phyloP scores from a whole-genome alignment of 176 grass and related monocot genomes.

The Saccharum officinarum region DNA sequence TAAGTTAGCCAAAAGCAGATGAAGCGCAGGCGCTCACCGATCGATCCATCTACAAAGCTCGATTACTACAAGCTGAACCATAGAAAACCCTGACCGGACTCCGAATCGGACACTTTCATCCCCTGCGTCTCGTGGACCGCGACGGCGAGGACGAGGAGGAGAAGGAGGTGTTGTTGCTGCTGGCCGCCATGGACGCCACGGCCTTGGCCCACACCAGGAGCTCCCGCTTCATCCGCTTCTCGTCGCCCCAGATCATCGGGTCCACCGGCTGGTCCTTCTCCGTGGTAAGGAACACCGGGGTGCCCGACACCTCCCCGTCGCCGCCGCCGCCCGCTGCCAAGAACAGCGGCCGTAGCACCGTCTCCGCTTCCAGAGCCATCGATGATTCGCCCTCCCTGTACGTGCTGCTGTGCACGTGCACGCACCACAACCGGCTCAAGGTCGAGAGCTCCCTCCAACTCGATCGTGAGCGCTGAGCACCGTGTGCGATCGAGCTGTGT shows the following conservation, averaged over 20 bases:
- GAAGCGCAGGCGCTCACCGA: background rate
- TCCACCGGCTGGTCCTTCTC: slow-evolving; percentile 36
- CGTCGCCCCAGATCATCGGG: slow-evolving; percentile 52
- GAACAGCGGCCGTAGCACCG: background rate
- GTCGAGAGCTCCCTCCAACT: background rate
- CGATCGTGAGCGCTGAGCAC: background rate
- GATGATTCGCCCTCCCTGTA: background rate
- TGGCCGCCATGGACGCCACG: slow-evolving; percentile 52
- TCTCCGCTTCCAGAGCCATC: background rate
- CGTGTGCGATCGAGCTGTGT: background rate
- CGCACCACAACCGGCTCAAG: background rate
- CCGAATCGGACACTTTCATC: background rate
- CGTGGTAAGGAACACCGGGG: slow-evolving; percentile 16
- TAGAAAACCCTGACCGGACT: background rate
- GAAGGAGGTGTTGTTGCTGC: background rate
- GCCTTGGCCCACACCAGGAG: slow-evolving; percentile 76
- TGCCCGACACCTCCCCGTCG: background rate
- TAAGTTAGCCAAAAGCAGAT: slow-evolving; percentile 4
- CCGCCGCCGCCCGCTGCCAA: background rate
- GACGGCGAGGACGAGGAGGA: background rate
- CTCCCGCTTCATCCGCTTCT: slow-evolving; percentile 75
- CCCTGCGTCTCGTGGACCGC: background rate
- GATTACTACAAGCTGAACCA: background rate
- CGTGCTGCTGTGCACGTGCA: no score
- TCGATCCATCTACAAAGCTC: background rate